A percentile compares a stretch with the other conserved stretches of the same genome.
These are phyloP conservation scores for Salix arbutifolia DNA, from an alignment of 345 rosid genomes.

Conservation along the genomic window DNA sequence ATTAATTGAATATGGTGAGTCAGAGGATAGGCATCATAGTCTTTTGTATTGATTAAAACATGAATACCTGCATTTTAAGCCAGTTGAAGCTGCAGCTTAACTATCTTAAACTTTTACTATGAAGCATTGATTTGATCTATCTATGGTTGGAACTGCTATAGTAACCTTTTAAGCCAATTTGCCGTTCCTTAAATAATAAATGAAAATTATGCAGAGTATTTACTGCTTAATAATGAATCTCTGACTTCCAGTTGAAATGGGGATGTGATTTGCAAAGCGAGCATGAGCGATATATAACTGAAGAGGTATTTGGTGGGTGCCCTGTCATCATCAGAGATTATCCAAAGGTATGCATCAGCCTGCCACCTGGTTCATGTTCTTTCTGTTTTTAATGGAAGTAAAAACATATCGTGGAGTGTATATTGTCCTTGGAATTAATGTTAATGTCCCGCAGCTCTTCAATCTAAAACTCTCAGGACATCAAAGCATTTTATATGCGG, in stretches of 20 bases:
- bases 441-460: constrained; percentile 7
- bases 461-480: constrained; percentile 50
- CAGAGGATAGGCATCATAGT: background rate
- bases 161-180: background rate
- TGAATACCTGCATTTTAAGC: background rate
- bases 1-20: background rate
- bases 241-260: constrained; percentile 71
- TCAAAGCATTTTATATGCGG: constrained; percentile 97
- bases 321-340: constrained; percentile 93
- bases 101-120: background rate
- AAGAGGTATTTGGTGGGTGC: constrained; percentile 75
- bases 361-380: constrained; percentile 3
- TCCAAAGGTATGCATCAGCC: constrained; percentile 53
- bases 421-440: background rate
- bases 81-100: background rate
- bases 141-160: background rate
- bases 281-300: constrained; percentile 97
- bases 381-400: background rate
- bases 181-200: background rate
- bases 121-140: background rate
- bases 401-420: background rate
- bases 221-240: background rate
- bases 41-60: background rate
- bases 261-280: constrained; percentile 96
- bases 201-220: background rate